Evolutionary conservation across 1,284 basidiomycete species (phyloP).

Genomic region (Thelephora terrestris): DNA sequence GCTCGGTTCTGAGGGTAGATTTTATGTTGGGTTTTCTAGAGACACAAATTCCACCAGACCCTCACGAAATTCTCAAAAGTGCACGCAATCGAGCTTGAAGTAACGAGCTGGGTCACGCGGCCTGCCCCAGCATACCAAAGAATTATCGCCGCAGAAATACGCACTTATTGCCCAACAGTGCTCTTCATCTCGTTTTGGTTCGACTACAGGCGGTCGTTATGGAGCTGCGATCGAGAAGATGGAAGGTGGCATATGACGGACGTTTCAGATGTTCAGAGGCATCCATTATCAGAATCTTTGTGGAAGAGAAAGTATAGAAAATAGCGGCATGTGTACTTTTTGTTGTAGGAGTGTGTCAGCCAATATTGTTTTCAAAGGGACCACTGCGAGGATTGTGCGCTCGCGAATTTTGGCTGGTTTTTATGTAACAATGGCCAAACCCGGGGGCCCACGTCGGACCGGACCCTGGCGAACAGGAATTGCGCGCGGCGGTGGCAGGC

Average conservation of each 20-base stretch:
- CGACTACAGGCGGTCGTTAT: constrained; percentile 15
- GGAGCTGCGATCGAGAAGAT: constrained; percentile 16
- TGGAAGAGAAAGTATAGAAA: too few species aligned
- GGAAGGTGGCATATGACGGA: constrained; percentile 10
- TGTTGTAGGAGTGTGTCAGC: too few species aligned
- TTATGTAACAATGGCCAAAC: too few species aligned
- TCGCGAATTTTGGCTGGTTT: too few species aligned
- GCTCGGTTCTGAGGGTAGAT: background rate
- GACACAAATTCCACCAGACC: constrained; percentile 15
- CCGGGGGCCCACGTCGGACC: too few species aligned
- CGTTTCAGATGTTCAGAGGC: too few species aligned
- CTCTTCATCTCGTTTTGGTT: constrained; percentile 20
- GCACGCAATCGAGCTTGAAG: constrained; percentile 20
- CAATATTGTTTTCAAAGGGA: too few species aligned
- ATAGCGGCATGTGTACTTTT: too few species aligned
- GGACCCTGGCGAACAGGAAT: too few species aligned
- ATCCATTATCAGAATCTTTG: too few species aligned
- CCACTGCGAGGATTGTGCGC: too few species aligned
- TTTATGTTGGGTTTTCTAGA: constrained; percentile 12
- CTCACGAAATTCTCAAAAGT: constrained; percentile 19
- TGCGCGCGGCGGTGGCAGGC: too few species aligned
- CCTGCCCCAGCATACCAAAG: constrained; percentile 17
- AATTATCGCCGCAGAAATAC: constrained; percentile 20
- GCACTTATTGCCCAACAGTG: constrained; percentile 20
- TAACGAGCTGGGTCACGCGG: constrained; percentile 17